Conservation (phyloP, 208 protist species). For the Porcisia deanei region DNA sequence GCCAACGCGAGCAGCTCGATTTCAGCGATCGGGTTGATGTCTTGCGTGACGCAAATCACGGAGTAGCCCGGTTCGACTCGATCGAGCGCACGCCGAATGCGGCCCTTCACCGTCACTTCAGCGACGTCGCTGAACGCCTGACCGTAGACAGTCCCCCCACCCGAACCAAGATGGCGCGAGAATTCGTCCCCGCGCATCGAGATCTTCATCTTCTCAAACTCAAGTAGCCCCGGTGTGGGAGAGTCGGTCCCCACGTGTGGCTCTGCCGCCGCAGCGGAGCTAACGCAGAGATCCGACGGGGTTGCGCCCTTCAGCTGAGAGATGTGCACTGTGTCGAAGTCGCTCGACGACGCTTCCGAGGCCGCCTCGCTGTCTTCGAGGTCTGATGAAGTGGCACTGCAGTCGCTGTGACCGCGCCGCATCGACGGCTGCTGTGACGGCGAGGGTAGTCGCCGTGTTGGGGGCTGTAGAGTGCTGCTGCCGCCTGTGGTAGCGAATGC, state of each 20-base stretch:
- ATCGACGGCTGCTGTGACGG: not conserved
- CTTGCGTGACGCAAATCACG: slow-evolving; percentile 78
- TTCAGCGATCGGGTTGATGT: slow-evolving; percentile 80
- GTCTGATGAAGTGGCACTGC: slow-evolving; percentile 16
- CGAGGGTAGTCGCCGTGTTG: slow-evolving; percentile 10
- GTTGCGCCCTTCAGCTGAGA: slow-evolving; percentile 22
- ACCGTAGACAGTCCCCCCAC: not conserved
- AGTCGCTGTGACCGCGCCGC: slow-evolving; percentile 9
- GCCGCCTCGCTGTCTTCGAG: slow-evolving; percentile 24
- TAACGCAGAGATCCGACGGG: not conserved
- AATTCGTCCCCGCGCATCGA: slow-evolving; percentile 40
- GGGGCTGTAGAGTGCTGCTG: not conserved
- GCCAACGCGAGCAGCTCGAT: slow-evolving; percentile 73
- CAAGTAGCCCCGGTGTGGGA: slow-evolving; percentile 41
- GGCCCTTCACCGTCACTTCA: slow-evolving; percentile 41
- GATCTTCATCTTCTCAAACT: slow-evolving; percentile 80
- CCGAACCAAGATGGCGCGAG: slow-evolving; percentile 8
- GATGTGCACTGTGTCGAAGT: slow-evolving; percentile 49
- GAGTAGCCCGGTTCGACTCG: slow-evolving; percentile 45
- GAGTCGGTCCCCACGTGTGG: slow-evolving; percentile 7
- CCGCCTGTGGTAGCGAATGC: not conserved
- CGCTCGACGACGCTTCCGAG: slow-evolving; percentile 40
- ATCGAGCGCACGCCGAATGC: slow-evolving; percentile 48
- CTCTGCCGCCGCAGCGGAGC: not conserved
- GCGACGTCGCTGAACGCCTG: slow-evolving; percentile 12